Conservation (phyloP, 2,329 filamentous ascomycete genomes). For the Talaromyces rugulosus region DNA sequence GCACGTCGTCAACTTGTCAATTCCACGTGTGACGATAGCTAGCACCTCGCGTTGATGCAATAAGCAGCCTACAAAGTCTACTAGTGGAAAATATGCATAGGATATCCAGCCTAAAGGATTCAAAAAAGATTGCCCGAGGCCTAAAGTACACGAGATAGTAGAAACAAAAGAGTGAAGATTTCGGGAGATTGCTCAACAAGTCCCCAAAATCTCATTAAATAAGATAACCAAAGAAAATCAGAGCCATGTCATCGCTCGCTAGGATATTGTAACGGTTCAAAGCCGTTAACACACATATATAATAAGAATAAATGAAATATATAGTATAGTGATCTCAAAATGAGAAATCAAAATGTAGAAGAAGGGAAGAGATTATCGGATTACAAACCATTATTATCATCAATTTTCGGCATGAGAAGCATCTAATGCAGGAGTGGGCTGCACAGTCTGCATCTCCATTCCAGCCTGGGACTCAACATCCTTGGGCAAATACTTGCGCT, state of each 20-base stretch:
- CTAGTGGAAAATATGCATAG: background rate
- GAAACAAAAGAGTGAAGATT: background rate
- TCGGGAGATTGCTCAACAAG: background rate
- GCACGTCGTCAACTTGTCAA: too few species aligned
- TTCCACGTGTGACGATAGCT: background rate
- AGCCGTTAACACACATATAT: background rate
- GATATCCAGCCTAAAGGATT: background rate
- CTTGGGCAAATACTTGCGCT: conserved; percentile 48
- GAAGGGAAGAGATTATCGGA: conserved; percentile 15
- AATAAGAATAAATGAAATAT: background rate
- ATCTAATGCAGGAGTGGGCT: conserved; percentile 13
- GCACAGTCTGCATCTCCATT: conserved; percentile 70
- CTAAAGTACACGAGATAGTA: background rate
- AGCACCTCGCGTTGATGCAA: background rate
- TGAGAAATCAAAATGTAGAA: background rate
- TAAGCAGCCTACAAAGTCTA: background rate
- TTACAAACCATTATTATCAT: conserved; percentile 2
- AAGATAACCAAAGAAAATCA: background rate
- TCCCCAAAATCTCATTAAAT: background rate
- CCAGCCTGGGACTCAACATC: conserved; percentile 50
- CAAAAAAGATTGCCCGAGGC: background rate
- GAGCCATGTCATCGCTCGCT: background rate
- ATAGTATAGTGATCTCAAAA: conserved; percentile 3
- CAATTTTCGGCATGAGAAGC: conserved; percentile 3
- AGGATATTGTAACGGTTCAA: background rate